phyloP scores from a whole-genome alignment of 2,329 filamentous ascomycete species.

The Trichoderma sp. region DNA sequence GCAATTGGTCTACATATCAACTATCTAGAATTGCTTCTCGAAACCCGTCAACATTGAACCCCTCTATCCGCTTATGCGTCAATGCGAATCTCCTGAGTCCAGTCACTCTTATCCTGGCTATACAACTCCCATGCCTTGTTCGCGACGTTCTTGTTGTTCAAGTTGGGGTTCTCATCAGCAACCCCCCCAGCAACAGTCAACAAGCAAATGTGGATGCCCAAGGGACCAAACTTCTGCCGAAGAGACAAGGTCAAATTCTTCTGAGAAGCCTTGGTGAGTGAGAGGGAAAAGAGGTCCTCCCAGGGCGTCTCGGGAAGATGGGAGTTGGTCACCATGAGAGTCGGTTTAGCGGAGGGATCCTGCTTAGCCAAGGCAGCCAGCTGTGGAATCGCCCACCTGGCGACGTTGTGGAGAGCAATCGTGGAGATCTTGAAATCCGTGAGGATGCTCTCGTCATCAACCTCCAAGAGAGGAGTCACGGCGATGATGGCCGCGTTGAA shows the following conservation, averaged over 20 bases:
- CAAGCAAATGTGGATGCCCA: slow-evolving; percentile 51
- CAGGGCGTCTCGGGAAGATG: slow-evolving; percentile 51
- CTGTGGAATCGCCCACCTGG: slow-evolving; percentile 51
- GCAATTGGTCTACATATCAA: neutral
- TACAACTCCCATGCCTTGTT: slow-evolving; percentile 30
- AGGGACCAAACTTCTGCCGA: slow-evolving; percentile 41
- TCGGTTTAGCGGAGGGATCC: slow-evolving; percentile 42
- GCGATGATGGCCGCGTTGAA: slow-evolving; percentile 57
- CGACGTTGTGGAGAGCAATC: slow-evolving; percentile 51
- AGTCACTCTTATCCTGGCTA: slow-evolving; percentile 27
- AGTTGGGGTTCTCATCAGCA: slow-evolving; percentile 21
- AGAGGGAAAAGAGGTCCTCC: slow-evolving; percentile 52
- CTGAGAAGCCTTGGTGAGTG: slow-evolving; percentile 55
- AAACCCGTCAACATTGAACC: neutral
- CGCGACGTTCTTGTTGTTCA: slow-evolving; percentile 32
- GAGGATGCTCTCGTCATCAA: slow-evolving; percentile 49
- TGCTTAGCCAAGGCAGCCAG: slow-evolving; percentile 41
- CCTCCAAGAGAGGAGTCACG: slow-evolving; percentile 46
- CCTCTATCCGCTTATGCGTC: neutral
- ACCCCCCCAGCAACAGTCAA: slow-evolving; percentile 49
- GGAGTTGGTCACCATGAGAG: slow-evolving; percentile 53
- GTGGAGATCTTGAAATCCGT: slow-evolving; percentile 54
- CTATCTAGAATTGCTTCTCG: too few species aligned
- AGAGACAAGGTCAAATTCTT: slow-evolving; percentile 52
- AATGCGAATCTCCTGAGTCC: slow-evolving; percentile 20